Evolutionary conservation across 2,329 filamentous ascomycete species (phyloP), one percentile per base, ranked within the genome.

Genomic region (Neofusicoccum sp.): DNA sequence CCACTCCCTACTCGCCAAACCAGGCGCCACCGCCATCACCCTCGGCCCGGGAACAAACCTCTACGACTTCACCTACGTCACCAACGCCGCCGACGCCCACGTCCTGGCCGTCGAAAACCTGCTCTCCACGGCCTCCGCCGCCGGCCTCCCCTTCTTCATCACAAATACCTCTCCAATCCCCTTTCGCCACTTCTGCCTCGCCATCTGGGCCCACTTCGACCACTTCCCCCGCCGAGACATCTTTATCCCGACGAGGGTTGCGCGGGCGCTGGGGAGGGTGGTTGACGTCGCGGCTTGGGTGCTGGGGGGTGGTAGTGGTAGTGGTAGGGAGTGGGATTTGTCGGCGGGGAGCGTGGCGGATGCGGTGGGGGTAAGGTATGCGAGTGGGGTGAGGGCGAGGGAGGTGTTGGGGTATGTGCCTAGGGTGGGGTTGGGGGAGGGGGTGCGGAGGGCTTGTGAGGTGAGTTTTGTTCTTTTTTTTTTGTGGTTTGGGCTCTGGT

Each of bases 101-200:
- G 81, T 96, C 45, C 87, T 97, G 53, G 92, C 92, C 36, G 86
- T 89, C 4, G 82, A 83, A 64, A 88, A 88, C 61, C 85, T 96
- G 43, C 82, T 95, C 48, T 8, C 14, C n/a, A 79, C 81, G 59
- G 87, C 85, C 51, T 75, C 79, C 58, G 86, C 84, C 20, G 80
- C 82, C 0, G 95, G 93, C 62, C 88, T 97, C 74, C 87, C 87
- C 54, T 93, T 98, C 79, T 87, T 96, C 77, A 85, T 98, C 70
- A 95, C 91, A 61, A 98, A 98, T 74, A 90, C 92, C 75, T 81
- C 86, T 67, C 93, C 93, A 4, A 82, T 96, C 20, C 93, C 93
- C 73, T 96, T 96, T 76, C 96, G 95, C 86, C 91, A 96, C 75
- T 89, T 96, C 71, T 86, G 89, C 62, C 84, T 90, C 41, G 86